Evolutionary conservation across 208 protist species (phyloP), one percentile per base, ranked within the genome.

Genomic region (Acanthamoeba divionensis): DNA sequence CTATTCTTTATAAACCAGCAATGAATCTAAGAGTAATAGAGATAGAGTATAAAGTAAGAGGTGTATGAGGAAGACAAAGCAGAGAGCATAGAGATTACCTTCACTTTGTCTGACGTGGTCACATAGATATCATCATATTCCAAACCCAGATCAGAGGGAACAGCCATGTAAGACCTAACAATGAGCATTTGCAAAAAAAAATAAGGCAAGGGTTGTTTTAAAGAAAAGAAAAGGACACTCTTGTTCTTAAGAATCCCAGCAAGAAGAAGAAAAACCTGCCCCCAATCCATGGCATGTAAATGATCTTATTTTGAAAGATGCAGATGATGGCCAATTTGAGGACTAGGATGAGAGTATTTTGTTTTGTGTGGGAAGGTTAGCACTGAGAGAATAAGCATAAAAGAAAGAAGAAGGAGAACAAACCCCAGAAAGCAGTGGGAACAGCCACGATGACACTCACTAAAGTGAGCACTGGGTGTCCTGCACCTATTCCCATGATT

Each of bases 251-350:
- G 29, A 15, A 47, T 41, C 0, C 21, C 26, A 24, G 2, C 62
- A 12, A 21, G n/a, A n/a, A n/a, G n/a, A n/a, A n/a, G n/a, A n/a
- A n/a, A n/a, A n/a, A 75, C 66, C 66, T 44, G 5, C 66, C 66
- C 12, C 71, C 71, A 82, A 82, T 63, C 71, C 71, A 82, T 7
- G 71, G 62, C 71, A 82, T 82, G 47, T 82, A 82, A 52, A 82
- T 82, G n/a, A 82, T 52, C 71, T 82, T 82, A 33, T 82, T 82
- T 52, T 82, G 71, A 45, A 45, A 82, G 8, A 82, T 24, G 15
- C 48, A 45, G 13, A 82, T 12, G 71, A 45, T 82, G 71, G 26
- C 24, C 45, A 82, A 7, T 31, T 82, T 82, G 48, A 82, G 38
- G 4, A 52, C 71, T 82, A 44, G 38, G 18, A 7, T 31, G 65